Evolutionary conservation across 2,329 filamentous ascomycete species (phyloP), one percentile per base, ranked within the genome.

Genomic region (Ceratocystis ficicola): DNA sequence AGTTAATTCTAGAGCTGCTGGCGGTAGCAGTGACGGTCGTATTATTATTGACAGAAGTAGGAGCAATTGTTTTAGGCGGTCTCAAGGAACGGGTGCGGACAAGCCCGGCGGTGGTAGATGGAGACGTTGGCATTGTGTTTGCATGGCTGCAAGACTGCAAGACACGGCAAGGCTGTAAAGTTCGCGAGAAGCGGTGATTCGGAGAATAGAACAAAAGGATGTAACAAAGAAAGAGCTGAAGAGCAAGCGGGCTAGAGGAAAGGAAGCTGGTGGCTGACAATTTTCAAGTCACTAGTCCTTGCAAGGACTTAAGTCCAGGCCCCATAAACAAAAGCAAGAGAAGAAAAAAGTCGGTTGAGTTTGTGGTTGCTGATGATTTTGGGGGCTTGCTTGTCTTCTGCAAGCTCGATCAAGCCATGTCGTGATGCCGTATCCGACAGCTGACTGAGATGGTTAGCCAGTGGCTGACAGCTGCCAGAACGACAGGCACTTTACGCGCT

Each of bases 71-170:
- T 22, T 62, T 66, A 36, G 52, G 65, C 15, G 61, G 25, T 66
- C 61, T 66, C 52, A 66, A 25, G 61, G 65, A 59, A 64, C 65
- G 65, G 50, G 65, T 63, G 36, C 61, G 65, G 61, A 63, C 30
- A 64, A 64, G 52, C 46, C 65, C 50, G 32, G 61, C 41, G 30
- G 65, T 59, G 22, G 61, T 63, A 25, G 50, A 59, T 60, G 65
- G 59, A 20, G 65, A 63, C n/a, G 60, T 41, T 22, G 61, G 48
- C 65, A 66, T 66, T 62, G 32, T 46, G 61, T 63, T 57, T 20
- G 65, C 65, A 66, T 66, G 65, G 61, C 65, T 63, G 32, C 41
- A 66, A 8, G 22, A 15, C 48, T 52, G 48, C 48, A 52, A 52
- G 48, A 28, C 48, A 50, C n/a, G 20, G 32, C 41, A 66, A 25